Conservation (phyloP, 805 yeast genomes). For the Wickerhamomyces chambardii region DNA sequence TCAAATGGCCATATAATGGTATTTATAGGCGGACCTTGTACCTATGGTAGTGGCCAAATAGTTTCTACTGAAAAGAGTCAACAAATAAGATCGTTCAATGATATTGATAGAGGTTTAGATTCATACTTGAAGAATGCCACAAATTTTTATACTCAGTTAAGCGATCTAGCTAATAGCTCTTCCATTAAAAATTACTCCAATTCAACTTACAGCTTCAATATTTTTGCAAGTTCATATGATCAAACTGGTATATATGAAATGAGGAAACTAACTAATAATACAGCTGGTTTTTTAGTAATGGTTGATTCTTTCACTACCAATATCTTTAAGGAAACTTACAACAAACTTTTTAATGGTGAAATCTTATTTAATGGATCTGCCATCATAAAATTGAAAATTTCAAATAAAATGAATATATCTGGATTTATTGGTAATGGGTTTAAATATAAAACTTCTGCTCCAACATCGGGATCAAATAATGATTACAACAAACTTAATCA, state of each 20-base stretch:
- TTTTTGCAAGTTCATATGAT: slow-evolving; percentile 88
- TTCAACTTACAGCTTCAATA: slow-evolving; percentile 58
- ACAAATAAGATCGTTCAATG: slow-evolving; percentile 92
- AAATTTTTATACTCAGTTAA: slow-evolving; percentile 64
- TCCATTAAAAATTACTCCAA: background rate
- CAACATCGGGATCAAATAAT: too few species aligned
- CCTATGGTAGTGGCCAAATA: slow-evolving; percentile 85
- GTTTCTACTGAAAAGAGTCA: slow-evolving; percentile 84
- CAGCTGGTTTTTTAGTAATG: slow-evolving; percentile 81
- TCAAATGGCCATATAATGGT: slow-evolving; percentile 79
- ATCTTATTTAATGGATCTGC: slow-evolving; percentile 83
- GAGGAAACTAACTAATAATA: slow-evolving; percentile 69
- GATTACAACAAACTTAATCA: too few species aligned
- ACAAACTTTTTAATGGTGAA: slow-evolving; percentile 69
- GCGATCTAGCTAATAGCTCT: slow-evolving; percentile 38
- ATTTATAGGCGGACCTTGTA: slow-evolving; percentile 91
- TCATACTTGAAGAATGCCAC: slow-evolving; percentile 72
- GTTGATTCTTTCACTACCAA: slow-evolving; percentile 89
- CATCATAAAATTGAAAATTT: slow-evolving; percentile 71
- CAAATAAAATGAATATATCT: slow-evolving; percentile 71
- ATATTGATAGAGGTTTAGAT: slow-evolving; percentile 79
- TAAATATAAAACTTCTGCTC: slow-evolving; percentile 43
- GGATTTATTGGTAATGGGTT: slow-evolving; percentile 75
- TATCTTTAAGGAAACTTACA: slow-evolving; percentile 83
- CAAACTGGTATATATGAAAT: slow-evolving; percentile 91